phyloP scores from a whole-genome alignment of 2,329 filamentous ascomycete genomes.

The Phaeosphaeriaceae sp. region DNA sequence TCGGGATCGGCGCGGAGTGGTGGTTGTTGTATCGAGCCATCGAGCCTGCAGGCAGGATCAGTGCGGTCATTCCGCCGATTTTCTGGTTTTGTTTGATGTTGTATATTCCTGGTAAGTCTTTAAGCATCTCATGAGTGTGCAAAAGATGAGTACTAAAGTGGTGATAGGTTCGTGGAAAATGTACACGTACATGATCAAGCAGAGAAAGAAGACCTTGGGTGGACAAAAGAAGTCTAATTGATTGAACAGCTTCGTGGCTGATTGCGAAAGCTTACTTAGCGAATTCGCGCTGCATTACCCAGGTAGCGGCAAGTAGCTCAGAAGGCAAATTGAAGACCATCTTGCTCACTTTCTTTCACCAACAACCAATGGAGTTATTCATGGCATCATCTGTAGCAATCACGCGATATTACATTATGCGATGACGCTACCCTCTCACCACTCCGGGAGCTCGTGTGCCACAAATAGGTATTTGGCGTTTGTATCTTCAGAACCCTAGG shows the following conservation, averaged over 20 bases:
- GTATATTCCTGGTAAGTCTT: conserved; percentile 30
- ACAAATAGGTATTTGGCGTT: too few species aligned
- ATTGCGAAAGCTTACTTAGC: background rate
- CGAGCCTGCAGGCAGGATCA: conserved; percentile 17
- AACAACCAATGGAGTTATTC: too few species aligned
- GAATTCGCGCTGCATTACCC: too few species aligned
- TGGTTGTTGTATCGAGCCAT: conserved; percentile 30
- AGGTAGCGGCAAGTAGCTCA: too few species aligned
- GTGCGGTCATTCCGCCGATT: conserved; percentile 14
- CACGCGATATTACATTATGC: too few species aligned
- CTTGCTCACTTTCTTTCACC: too few species aligned
- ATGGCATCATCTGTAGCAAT: too few species aligned
- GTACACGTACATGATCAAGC: conserved; percentile 39
- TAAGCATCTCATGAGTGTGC: background rate
- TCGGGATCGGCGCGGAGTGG: conserved; percentile 37
- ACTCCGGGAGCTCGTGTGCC: too few species aligned
- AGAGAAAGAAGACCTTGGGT: conserved; percentile 27
- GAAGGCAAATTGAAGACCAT: too few species aligned
- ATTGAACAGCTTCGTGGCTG: background rate
- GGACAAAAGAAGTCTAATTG: background rate
- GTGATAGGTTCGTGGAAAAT: conserved; percentile 29
- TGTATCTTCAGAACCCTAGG: too few species aligned
- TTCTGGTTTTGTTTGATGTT: conserved; percentile 31
- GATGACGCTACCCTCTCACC: too few species aligned
- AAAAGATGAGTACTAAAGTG: conserved; percentile 2